These are phyloP conservation scores for Salix caprea DNA, from an alignment of 345 rosid species.

Conservation along the genomic window DNA sequence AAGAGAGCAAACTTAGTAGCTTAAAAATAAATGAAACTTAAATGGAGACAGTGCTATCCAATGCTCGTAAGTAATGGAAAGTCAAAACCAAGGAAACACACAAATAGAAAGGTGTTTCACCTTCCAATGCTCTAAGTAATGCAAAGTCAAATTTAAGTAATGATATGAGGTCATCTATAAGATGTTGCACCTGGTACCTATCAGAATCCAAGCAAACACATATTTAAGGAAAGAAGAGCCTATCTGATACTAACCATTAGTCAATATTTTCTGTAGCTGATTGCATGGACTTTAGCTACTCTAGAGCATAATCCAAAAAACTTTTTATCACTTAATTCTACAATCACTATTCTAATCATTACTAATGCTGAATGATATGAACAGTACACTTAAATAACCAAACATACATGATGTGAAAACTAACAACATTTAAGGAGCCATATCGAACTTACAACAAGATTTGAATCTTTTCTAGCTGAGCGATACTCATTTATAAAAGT, in stretches of 20 bases:
- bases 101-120: not conserved
- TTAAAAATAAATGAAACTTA: no score
- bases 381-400: not conserved
- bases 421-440: not conserved
- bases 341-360: not conserved
- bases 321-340: not conserved
- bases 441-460: constrained; percentile 57
- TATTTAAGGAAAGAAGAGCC: not conserved
- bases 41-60: no score
- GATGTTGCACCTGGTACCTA: not conserved
- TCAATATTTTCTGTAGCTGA: not conserved
- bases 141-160: no score
- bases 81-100: no score
- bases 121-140: no score
- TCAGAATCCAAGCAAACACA: not conserved
- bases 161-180: not conserved
- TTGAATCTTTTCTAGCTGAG: constrained; percentile 65
- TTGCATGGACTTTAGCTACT: not conserved
- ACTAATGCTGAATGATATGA: not conserved
- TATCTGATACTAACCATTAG: no score
- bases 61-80: no score
- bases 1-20: no score
- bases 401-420: not conserved
- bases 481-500: constrained; percentile 63
- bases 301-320: not conserved